Evolutionary conservation across 1,284 basidiomycete genomes (phyloP).

Genomic region (Irpex rosettiformis): DNA sequence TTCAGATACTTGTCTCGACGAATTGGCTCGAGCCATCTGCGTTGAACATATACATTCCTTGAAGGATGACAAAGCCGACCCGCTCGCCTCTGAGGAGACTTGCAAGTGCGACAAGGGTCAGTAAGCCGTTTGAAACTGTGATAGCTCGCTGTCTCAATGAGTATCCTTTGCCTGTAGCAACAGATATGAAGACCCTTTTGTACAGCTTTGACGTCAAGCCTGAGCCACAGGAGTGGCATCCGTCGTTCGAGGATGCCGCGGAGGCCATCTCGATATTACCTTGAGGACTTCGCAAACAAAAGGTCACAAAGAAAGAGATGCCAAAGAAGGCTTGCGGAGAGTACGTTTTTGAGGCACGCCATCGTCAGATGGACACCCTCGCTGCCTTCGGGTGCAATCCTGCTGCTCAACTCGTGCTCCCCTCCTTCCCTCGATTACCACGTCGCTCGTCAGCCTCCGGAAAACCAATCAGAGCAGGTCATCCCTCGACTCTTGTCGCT

Average conservation of each 20-base stretch:
- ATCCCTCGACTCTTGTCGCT: slow-evolving; percentile 24
- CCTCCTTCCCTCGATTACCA: slow-evolving; percentile 6
- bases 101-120: slow-evolving; percentile 14
- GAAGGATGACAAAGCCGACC: slow-evolving; percentile 1
- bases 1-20: slow-evolving; percentile 26
- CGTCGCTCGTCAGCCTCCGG: slow-evolving; percentile 12
- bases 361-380: slow-evolving; percentile 27
- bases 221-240: neutral
- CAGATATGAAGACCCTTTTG: neutral
- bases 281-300: slow-evolving; percentile 24
- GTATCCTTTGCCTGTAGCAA: neutral
- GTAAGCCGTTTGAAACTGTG: neutral
- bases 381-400: slow-evolving; percentile 29
- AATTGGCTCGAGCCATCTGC: slow-evolving; percentile 28
- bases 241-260: neutral
- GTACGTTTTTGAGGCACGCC: slow-evolving; percentile 26
- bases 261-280: slow-evolving; percentile 10
- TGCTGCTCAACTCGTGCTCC: slow-evolving; percentile 21
- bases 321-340: slow-evolving; percentile 27
- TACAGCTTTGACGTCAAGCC: neutral
- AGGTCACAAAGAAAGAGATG: slow-evolving; percentile 3
- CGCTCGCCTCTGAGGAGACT: slow-evolving; percentile 8
- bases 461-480: slow-evolving; percentile 11
- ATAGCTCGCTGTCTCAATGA: neutral
- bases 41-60: slow-evolving; percentile 25